Conservation (phyloP, 768 basidiomycete species). For the Termitomyces sp. region DNA sequence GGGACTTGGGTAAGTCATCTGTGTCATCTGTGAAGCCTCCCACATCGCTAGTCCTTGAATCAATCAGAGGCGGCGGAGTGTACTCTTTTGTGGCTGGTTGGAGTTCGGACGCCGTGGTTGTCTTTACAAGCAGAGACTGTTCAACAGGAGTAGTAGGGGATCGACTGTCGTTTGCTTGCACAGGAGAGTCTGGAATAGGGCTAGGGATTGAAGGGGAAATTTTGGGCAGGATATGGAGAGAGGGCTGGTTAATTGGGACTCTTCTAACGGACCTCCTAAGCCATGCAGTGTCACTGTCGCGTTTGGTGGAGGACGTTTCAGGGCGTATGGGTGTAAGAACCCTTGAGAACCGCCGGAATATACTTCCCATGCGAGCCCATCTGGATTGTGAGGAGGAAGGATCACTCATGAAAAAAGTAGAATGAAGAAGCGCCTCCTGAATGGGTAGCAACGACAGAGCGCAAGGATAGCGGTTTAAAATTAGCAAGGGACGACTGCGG, state of each 20-base stretch:
- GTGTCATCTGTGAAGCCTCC: constrained; percentile 50
- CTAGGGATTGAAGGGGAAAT: constrained; percentile 34
- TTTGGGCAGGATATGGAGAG: constrained; percentile 9
- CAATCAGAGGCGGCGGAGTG: constrained; percentile 34
- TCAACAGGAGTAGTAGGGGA: constrained; percentile 24
- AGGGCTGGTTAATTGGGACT: constrained; percentile 11
- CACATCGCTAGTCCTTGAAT: constrained; percentile 34
- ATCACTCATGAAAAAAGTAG: constrained; percentile 7
- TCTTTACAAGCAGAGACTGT: constrained; percentile 33
- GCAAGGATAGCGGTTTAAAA: constrained; percentile 9
- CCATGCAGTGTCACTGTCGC: constrained; percentile 20
- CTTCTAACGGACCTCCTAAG: constrained; percentile 18
- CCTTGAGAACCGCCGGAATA: constrained; percentile 58
- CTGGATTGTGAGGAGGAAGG: constrained; percentile 32
- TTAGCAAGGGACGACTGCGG: constrained; percentile 13
- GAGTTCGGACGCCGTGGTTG: constrained; percentile 8
- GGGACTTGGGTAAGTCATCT: constrained; percentile 35
- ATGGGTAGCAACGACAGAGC: not conserved
- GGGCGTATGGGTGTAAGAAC: constrained; percentile 35
- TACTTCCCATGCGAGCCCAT: constrained; percentile 57
- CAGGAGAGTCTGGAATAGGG: constrained; percentile 69
- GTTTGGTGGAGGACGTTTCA: constrained; percentile 27
- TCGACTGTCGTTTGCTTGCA: constrained; percentile 43
- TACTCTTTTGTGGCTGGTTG: constrained; percentile 20
- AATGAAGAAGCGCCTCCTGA: not conserved